Evolutionary conservation across 352 stramenopile genomes (phyloP), one percentile per base, ranked within the genome.

Genomic region (Phytophthora foliorum): DNA sequence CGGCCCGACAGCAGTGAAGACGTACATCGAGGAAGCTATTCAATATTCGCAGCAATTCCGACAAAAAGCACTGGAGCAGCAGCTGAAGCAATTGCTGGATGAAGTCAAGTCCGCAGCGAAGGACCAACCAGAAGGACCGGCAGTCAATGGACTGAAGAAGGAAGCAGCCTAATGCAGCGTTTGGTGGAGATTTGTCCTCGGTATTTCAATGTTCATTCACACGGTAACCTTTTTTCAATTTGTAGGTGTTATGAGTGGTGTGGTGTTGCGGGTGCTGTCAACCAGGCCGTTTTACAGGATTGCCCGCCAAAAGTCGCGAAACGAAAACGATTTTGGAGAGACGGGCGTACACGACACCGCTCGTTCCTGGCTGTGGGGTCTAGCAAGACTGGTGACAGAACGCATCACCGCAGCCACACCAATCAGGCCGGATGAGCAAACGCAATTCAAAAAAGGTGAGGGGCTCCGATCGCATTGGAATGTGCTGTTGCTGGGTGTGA

Each of bases 1-100:
- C 2, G 81, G 87, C 0, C 74, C 81, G 11, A 71, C 75, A 22
- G 80, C 86, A 19, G 74, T 84, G 29, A 76, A 84, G 44, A 93
- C 87, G 21, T 94, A 95, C 62, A 88, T 93, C 6, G 54, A 81
- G 22, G 84, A 93, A 68, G 85, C 87, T 1, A 90, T 93, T 53
- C 54, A 57, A 2, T 70, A 88, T 57, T 81, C 84, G 9, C 57
- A 81, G 57, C 72, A 91, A 61, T 95, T 93, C 63, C 90, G 91
- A 64, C 91, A 95, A 63, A 64, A 69, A 5, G 55, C 58, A 2
- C 65, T 94, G n/a, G 75, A 90, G 41, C 57, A 63, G 19, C 72
- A 91, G 24, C 63, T 94, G 16, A 63, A 77, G 36, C 59, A 67
- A 25, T 66, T 92, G 22, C 65, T 81, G 48, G 58, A 78, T 25